Base-by-base conservation (phyloP, 2,329 filamentous ascomycete genomes). In the Apiospora hydei region DNA sequence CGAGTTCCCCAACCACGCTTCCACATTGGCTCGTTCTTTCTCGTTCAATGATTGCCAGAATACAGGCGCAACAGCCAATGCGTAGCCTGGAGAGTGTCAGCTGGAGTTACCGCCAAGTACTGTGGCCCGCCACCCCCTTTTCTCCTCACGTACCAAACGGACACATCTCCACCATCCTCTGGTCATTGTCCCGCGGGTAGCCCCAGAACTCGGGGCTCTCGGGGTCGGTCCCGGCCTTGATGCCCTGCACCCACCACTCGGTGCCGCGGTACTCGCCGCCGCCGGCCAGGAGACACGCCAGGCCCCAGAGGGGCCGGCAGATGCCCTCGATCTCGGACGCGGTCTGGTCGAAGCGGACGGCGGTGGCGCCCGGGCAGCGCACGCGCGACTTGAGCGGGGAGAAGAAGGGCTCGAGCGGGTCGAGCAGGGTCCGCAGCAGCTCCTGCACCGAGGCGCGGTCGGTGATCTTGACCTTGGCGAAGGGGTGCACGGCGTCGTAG, bases 131-230 rank as follows among this genome's bases (percentile, higher is more conserved):
- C n/a, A n/a, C n/a, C n/a, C 47, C 34, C 34, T 1, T 24, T 16
- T 38, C 7, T 3, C 7, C 34, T 6, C 34, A 38, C 47, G 26
- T 79, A 85, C 86, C 93, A 72, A 95, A 86, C 0, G 93, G 93
- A 78, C 93, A 95, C 87, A 94, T 94, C 80, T 96, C 93, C 2
- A 95, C 93, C 93, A 95, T 95, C 38, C 93, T 86, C 84, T 95
- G 93, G 78, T 95, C 93, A 72, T 92, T 90, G 78, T 95, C 92
- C 75, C 90, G 87, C 74, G 93, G 92, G 71, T 89, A 90, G 0
- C 93, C 93, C 93, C 93, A 96, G 77, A 91, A 95, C 81, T 95
- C 93, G 0, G 88, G 86, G 72, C 84, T 89, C 64, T 90, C 85
- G 0, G 92, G 92, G 76, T 95, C 89, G 0, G 92, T 94, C 0